Conservation (phyloP, 495 filamentous ascomycete species). For the Penicillium herquei region DNA sequence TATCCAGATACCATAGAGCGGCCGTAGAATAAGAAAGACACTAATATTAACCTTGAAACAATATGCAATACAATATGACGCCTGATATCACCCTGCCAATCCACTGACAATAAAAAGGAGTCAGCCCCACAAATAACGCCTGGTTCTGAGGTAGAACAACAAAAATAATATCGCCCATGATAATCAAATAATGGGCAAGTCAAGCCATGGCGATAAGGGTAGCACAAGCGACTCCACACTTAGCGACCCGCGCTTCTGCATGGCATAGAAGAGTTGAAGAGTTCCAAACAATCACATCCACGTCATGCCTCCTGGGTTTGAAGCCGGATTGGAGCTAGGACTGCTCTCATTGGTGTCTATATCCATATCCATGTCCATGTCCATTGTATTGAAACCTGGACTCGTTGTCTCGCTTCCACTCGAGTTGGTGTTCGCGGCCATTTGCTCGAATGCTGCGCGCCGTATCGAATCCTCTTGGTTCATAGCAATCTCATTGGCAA, state of each 20-base stretch:
- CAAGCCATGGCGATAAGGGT: neutral
- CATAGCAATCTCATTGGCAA: conserved; percentile 23
- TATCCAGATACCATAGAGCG: too few relatives aligned
- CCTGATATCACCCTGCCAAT: neutral
- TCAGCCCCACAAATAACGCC: conserved; percentile 5
- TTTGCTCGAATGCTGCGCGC: conserved; percentile 17
- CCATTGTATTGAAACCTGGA: conserved; percentile 19
- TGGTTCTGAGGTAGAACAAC: neutral
- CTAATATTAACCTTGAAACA: neutral
- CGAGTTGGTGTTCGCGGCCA: conserved; percentile 15
- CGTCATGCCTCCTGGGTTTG: conserved; percentile 14
- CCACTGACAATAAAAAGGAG: neutral
- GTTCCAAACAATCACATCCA: conserved; percentile 23
- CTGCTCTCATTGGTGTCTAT: conserved; percentile 49
- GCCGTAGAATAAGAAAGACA: neutral
- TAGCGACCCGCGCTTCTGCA: neutral
- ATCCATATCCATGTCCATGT: conserved; percentile 41
- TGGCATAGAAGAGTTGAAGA: neutral
- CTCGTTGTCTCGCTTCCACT: conserved; percentile 25
- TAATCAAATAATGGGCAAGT: neutral
- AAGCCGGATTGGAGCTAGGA: conserved; percentile 17
- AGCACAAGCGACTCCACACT: neutral
- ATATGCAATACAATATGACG: conserved; percentile 11
- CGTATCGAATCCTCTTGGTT: conserved; percentile 17
- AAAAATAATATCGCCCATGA: neutral